Conservation (phyloP, 768 basidiomycete species). For the Daedaleopsis nitida region DNA sequence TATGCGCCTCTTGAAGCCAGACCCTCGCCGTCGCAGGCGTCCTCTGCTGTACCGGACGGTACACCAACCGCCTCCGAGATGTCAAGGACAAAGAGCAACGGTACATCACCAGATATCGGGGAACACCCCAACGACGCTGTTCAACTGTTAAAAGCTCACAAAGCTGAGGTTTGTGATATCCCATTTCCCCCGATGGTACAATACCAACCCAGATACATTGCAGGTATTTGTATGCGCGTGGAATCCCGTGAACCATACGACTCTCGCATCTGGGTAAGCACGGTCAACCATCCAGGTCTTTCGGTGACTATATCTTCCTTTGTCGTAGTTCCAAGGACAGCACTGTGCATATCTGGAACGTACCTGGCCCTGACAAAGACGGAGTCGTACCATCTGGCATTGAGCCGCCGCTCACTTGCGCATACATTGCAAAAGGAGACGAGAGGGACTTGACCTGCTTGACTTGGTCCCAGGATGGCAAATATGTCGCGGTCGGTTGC, state of each 20-base stretch:
- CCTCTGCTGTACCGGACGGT: conserved; percentile 2
- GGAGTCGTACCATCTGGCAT: not conserved
- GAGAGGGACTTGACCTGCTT: conserved; percentile 72
- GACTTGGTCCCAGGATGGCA: conserved; percentile 77
- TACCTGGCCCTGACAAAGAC: conserved; percentile 43
- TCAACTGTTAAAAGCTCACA: conserved; percentile 43
- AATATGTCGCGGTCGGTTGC: conserved; percentile 74
- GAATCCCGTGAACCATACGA: conserved; percentile 61
- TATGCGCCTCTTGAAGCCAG: conserved; percentile 5
- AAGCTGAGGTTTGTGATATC: conserved; percentile 26
- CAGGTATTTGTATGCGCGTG: conserved; percentile 84
- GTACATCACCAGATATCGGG: not conserved
- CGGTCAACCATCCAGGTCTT: not conserved
- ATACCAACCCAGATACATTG: not conserved
- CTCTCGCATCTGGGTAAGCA: conserved; percentile 76
- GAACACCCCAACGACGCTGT: conserved; percentile 2
- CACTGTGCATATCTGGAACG: conserved; percentile 71
- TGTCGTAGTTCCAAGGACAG: conserved; percentile 69
- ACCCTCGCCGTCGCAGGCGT: conserved; percentile 28
- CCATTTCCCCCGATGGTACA: not conserved
- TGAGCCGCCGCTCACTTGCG: conserved; percentile 37
- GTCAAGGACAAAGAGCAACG: not conserved
- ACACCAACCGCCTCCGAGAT: not conserved
- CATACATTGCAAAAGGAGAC: conserved; percentile 48
- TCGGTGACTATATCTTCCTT: not conserved